These are phyloP conservation scores for Glycyrrhiza uralensis DNA, from an alignment of 306 rosid genomes.

Conservation along the genomic window DNA sequence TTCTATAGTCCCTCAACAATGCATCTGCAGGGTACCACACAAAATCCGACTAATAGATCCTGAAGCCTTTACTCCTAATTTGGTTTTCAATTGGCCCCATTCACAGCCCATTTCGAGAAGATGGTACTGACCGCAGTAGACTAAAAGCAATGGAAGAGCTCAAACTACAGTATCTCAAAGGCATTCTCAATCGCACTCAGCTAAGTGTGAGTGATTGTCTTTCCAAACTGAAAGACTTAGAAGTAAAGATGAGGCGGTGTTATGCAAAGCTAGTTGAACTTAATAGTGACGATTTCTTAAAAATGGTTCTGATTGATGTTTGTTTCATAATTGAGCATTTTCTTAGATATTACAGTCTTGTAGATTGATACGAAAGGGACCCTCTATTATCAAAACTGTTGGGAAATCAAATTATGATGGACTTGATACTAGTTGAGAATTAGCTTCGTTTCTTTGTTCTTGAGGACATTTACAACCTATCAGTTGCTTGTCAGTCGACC, in stretches of 20 bases:
- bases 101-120: too few relatives aligned
- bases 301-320: constrained; percentile 11
- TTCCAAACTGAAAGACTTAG: not conserved
- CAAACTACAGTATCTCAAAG: not conserved
- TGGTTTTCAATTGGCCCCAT: not conserved
- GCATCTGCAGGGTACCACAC: not conserved
- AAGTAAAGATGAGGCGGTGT: not conserved
- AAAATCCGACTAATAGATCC: not conserved
- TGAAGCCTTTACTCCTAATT: not conserved
- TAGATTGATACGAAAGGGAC: not conserved
- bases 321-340: constrained; percentile 20
- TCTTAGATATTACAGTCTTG: rapidly evolving
- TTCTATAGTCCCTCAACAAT: not conserved
- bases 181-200: too few relatives aligned
- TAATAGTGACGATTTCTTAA: constrained; percentile 1
- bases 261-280: too few relatives aligned
- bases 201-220: not conserved
- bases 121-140: too few relatives aligned
- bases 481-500: not conserved
- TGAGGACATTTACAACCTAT: not conserved
- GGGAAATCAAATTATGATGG: not conserved
- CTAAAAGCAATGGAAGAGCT: not conserved
- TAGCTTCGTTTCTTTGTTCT: constrained; percentile 7
- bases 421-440: not conserved
- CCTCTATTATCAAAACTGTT: not conserved